These are phyloP conservation scores for Chenopodium suecicum DNA, from an alignment of 148 eudicot species.

Conservation along the genomic window DNA sequence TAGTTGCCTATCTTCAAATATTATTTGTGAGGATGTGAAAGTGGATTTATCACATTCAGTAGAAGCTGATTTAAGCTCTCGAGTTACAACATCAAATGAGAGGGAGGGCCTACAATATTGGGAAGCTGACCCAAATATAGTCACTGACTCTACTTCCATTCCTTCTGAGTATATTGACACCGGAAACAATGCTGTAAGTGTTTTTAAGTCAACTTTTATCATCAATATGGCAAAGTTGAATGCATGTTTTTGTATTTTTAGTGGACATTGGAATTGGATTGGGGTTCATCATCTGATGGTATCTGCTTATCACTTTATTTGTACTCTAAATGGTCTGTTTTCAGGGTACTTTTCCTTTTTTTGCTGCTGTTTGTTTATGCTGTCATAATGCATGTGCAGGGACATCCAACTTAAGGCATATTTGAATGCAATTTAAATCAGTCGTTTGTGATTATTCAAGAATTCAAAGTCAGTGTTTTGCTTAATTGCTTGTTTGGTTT, in stretches of 20 bases:
- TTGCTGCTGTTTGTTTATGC: neutral
- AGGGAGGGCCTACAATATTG: conserved; percentile 28
- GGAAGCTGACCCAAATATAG: conserved; percentile 30
- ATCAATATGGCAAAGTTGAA: neutral
- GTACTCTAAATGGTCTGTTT: neutral
- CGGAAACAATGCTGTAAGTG: conserved; percentile 52
- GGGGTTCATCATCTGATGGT: neutral
- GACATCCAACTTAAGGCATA: neutral
- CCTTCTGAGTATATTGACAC: conserved; percentile 10
- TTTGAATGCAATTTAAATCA: neutral
- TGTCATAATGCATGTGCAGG: neutral
- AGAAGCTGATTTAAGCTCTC: conserved; percentile 33
- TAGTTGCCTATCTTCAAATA: conserved; percentile 15
- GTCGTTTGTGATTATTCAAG: neutral
- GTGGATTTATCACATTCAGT: conserved; percentile 28
- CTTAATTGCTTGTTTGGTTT: neutral
- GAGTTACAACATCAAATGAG: conserved; percentile 30
- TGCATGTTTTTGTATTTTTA: neutral
- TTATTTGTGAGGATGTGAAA: conserved; percentile 27
- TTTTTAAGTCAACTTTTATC: neutral
- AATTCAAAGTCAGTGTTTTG: neutral
- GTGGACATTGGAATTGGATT: neutral
- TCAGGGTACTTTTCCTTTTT: neutral
- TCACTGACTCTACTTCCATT: conserved; percentile 33
- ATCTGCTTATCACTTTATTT: neutral